phyloP scores from a whole-genome alignment of 2,329 filamentous ascomycete genomes.

The Trichoderma simmonsii region DNA sequence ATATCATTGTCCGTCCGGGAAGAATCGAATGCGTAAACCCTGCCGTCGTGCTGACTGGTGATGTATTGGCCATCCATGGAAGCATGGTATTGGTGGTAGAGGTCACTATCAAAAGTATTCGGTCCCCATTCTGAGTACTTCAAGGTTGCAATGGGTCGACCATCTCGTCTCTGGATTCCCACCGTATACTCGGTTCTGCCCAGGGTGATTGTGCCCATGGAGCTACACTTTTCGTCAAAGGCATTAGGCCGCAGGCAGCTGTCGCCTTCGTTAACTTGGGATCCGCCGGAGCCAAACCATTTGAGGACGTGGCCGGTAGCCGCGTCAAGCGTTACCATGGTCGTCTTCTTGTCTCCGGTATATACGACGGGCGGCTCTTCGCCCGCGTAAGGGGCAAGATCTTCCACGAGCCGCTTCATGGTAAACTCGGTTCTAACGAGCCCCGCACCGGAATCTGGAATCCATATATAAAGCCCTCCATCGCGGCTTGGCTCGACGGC shows the following conservation, averaged over 20 bases:
- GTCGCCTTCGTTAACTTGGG: conserved; percentile 64
- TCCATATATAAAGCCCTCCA: conserved; percentile 83
- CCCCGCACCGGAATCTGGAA: conserved; percentile 57
- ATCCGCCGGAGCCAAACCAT: conserved; percentile 74
- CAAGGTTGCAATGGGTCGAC: conserved; percentile 78
- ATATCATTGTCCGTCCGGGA: conserved; percentile 49
- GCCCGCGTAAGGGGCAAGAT: conserved; percentile 72
- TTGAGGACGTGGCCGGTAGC: conserved; percentile 78
- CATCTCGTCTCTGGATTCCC: conserved; percentile 72
- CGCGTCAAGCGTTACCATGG: conserved; percentile 84
- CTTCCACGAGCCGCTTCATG: conserved; percentile 84
- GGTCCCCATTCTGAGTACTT: conserved; percentile 93
- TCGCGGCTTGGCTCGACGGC: conserved; percentile 89
- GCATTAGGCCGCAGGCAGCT: conserved; percentile 71
- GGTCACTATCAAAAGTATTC: conserved; percentile 85
- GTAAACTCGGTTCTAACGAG: conserved; percentile 67
- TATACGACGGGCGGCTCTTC: conserved; percentile 78
- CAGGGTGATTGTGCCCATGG: conserved; percentile 75
- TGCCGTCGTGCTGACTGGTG: conserved; percentile 80
- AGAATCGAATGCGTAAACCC: conserved; percentile 76
- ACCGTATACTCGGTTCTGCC: conserved; percentile 89
- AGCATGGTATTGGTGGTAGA: conserved; percentile 74
- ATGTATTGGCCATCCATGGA: conserved; percentile 88
- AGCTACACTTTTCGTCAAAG: conserved; percentile 72
- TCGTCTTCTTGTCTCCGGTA: conserved; percentile 86